Conservation (phyloP, 495 filamentous ascomycete species). For the Neurospora sublineolata region DNA sequence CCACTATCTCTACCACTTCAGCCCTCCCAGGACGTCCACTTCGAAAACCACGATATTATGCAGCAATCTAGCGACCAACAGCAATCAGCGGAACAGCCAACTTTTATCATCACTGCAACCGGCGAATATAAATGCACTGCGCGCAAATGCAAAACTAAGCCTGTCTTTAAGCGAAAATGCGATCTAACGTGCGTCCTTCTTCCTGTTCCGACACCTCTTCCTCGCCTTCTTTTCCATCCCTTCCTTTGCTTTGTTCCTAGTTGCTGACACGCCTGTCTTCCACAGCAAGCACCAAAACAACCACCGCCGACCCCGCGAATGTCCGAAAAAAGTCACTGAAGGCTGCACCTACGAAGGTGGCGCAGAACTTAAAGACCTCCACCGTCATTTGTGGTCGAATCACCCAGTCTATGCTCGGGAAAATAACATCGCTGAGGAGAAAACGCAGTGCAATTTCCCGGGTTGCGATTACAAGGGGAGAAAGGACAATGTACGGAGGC, state of each 20-base stretch:
- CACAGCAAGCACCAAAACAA: conserved; percentile 13
- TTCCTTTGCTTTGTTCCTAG: neutral
- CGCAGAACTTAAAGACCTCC: conserved; percentile 9
- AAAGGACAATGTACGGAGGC: conserved; percentile 10
- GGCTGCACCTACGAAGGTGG: neutral
- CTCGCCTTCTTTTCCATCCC: neutral
- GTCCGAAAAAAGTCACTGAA: neutral
- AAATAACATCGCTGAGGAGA: neutral
- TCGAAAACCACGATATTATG: neutral
- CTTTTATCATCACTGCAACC: neutral
- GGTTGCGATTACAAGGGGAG: conserved; percentile 7
- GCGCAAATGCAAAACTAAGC: neutral
- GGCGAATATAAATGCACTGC: neutral
- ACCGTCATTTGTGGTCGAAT: conserved; percentile 13
- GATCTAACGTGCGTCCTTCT: neutral
- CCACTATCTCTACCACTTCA: neutral
- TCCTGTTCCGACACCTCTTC: neutral
- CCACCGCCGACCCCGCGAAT: conserved; percentile 1
- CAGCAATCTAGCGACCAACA: neutral
- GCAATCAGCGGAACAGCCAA: neutral
- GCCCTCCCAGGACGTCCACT: neutral
- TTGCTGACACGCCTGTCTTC: neutral
- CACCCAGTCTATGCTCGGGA: conserved; percentile 1
- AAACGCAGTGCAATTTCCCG: neutral
- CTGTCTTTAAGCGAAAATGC: conserved; percentile 1